Conservation (phyloP, 495 filamentous ascomycete species). For the Penicillium roqueforti region DNA sequence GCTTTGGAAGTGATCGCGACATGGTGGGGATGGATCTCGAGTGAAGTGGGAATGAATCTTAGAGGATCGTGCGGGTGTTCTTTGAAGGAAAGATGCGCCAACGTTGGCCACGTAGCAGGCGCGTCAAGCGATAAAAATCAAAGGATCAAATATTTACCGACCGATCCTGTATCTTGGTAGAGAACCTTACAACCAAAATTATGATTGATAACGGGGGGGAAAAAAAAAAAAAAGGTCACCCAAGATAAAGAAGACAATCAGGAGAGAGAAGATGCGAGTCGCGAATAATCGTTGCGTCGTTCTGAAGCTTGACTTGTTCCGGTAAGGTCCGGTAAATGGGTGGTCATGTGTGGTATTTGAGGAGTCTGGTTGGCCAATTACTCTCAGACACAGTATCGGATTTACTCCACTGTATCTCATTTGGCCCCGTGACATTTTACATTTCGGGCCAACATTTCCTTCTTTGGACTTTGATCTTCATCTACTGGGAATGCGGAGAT, state of each 20-base stretch:
- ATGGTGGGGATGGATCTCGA: conserved; percentile 41
- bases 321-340: conserved; percentile 21
- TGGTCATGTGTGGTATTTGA: conserved; percentile 13
- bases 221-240: conserved; percentile 8
- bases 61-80: background rate
- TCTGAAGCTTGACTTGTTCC: conserved; percentile 25
- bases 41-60: conserved; percentile 4
- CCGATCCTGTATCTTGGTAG: background rate
- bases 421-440: conserved; percentile 18
- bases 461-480: background rate
- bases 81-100: conserved; percentile 28
- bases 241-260: conserved; percentile 21
- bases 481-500: too few species aligned
- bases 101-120: conserved; percentile 49
- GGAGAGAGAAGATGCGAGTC: conserved; percentile 20
- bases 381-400: conserved; percentile 3
- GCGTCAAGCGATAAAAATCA: conserved; percentile 29
- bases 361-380: conserved; percentile 8
- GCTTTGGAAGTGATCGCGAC: conserved; percentile 64
- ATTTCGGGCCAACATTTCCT: conserved; percentile 4
- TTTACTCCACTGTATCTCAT: conserved; percentile 1
- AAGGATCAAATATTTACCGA: conserved; percentile 11
- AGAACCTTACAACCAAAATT: conserved; percentile 1
- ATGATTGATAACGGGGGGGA: conserved; percentile 1
- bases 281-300: conserved; percentile 18